Evolutionary conservation across 169 alveolate species (phyloP).

Genomic region (Plasmodium fragile): DNA sequence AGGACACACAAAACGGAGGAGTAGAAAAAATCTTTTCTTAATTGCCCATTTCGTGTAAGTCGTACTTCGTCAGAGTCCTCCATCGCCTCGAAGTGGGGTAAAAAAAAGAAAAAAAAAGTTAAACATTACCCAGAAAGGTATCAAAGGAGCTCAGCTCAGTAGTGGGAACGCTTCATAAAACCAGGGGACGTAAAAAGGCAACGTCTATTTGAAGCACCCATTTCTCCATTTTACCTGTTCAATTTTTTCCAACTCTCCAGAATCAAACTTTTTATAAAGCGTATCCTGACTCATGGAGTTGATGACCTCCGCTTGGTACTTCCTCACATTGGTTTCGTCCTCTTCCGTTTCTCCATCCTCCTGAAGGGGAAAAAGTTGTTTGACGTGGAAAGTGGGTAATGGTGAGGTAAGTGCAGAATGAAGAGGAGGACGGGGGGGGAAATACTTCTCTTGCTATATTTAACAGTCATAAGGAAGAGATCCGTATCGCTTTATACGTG

Average conservation of each 20-base stretch:
- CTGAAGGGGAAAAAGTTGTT: conserved; percentile 2
- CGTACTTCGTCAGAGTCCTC: conserved; percentile 32
- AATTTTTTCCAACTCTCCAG: conserved; percentile 39
- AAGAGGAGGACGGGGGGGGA: background rate
- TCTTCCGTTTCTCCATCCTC: conserved; percentile 14
- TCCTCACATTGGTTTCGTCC: conserved; percentile 22
- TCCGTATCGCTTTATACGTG: background rate
- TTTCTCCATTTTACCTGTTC: conserved; percentile 22
- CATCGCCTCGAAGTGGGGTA: conserved; percentile 18
- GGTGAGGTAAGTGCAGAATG: background rate
- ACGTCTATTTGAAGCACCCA: background rate
- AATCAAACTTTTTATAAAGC: conserved; percentile 44
- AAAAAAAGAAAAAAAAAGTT: background rate
- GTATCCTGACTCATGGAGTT: conserved; percentile 40
- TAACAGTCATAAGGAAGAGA: background rate
- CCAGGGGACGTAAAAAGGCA: background rate
- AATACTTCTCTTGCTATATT: background rate
- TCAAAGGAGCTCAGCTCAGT: background rate
- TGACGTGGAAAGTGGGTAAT: background rate
- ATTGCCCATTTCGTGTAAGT: background rate
- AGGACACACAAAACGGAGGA: background rate
- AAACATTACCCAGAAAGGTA: background rate
- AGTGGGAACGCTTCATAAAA: background rate
- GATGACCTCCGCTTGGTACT: conserved; percentile 65
- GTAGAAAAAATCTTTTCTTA: background rate